phyloP scores from a whole-genome alignment of 345 rosid species.

The Melaleuca alternifolia region DNA sequence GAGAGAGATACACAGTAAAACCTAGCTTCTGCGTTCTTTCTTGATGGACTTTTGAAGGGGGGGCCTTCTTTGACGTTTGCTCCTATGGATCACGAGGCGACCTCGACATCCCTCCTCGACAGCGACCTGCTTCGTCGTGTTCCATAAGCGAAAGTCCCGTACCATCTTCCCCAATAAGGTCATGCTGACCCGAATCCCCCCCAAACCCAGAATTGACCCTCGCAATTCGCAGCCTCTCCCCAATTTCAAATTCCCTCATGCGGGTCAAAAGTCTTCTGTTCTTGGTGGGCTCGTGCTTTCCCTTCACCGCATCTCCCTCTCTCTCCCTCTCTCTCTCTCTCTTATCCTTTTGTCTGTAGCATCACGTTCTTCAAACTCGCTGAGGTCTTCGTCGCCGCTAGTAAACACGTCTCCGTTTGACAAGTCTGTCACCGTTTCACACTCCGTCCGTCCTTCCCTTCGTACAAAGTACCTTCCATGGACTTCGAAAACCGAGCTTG shows the following conservation, averaged over 20 bases:
- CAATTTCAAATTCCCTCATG: background rate
- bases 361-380: background rate
- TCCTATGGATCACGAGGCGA: background rate
- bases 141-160: background rate
- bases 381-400: background rate
- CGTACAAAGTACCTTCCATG: background rate
- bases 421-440: background rate
- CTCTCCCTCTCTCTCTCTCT: too few species aligned
- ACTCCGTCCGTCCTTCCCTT: background rate
- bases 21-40: background rate
- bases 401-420: background rate
- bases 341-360: background rate
- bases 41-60: background rate
- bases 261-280: background rate
- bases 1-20: background rate
- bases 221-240: background rate
- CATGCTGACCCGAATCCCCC: rapidly evolving
- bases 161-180: rapidly evolving
- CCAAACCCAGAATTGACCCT: background rate
- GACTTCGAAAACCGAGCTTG: background rate
- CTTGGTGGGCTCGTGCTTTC: background rate
- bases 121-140: background rate
- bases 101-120: background rate
- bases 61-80: background rate
- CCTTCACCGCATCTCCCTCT: background rate